These are phyloP conservation scores for Schrenkiella parvula DNA, from an alignment of 345 rosid species.

Conservation along the genomic window DNA sequence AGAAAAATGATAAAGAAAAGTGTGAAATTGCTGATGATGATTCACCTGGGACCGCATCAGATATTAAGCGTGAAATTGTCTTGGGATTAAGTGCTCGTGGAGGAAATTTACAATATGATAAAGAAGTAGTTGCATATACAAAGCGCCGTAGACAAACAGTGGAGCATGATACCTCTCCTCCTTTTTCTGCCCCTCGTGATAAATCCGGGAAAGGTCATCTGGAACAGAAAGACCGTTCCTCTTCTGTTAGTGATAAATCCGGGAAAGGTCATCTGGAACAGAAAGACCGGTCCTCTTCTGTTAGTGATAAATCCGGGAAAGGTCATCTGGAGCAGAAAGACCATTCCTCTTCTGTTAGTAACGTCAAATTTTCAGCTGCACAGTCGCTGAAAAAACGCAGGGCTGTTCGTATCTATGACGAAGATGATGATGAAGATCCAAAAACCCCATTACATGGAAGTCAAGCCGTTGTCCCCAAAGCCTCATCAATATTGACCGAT, in stretches of 20 bases:
- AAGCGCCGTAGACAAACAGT: slow-evolving; percentile 56
- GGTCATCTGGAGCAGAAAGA: slow-evolving; percentile 40
- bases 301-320: slow-evolving; percentile 43
- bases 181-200: slow-evolving; percentile 38
- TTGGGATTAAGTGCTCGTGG: slow-evolving; percentile 45
- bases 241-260: slow-evolving; percentile 35
- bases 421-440: slow-evolving; percentile 64
- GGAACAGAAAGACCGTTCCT: slow-evolving; percentile 38
- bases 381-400: slow-evolving; percentile 63
- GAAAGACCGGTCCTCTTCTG: slow-evolving; percentile 38
- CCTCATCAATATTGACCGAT: slow-evolving; percentile 33
- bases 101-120: slow-evolving; percentile 42
- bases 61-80: slow-evolving; percentile 35
- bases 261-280: slow-evolving; percentile 27
- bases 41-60: slow-evolving; percentile 16
- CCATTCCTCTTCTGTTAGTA: slow-evolving; percentile 26
- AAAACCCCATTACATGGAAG: slow-evolving; percentile 92
- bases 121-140: slow-evolving; percentile 58
- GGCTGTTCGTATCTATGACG: slow-evolving; percentile 77
- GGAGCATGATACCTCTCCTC: slow-evolving; percentile 57
- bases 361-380: slow-evolving; percentile 36
- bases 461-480: slow-evolving; percentile 36
- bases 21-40: slow-evolving; percentile 32
- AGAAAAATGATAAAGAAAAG: slow-evolving; percentile 29
- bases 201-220: slow-evolving; percentile 25